Evolutionary conservation across 768 basidiomycete genomes (phyloP).

Genomic region (Leucosporidium creatinivorum): DNA sequence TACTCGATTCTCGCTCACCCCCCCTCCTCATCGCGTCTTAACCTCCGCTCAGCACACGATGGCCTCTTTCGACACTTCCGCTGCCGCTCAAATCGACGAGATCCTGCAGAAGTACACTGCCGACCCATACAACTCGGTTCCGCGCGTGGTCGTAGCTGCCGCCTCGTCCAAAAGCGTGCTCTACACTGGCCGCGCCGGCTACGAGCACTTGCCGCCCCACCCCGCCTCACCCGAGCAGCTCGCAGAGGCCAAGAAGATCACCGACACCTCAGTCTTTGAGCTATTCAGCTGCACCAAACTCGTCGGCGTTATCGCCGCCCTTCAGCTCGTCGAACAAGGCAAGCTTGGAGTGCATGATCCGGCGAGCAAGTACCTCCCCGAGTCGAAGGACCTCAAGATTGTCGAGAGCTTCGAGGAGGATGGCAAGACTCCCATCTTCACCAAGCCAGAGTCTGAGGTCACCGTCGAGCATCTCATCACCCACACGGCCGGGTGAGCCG

Average conservation of each 20-base stretch:
- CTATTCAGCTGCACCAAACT: slow-evolving; percentile 40
- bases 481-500: too few relatives aligned
- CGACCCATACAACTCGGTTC: slow-evolving; percentile 4
- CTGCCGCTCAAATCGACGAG: not conserved
- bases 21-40: too few relatives aligned
- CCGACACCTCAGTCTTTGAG: slow-evolving; percentile 10
- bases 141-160: slow-evolving; percentile 15
- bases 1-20: too few relatives aligned
- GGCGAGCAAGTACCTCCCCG: slow-evolving; percentile 28
- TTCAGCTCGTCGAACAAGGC: slow-evolving; percentile 39
- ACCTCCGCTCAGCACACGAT: too few relatives aligned
- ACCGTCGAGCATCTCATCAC: too few relatives aligned
- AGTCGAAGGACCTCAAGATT: too few relatives aligned
- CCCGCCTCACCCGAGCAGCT: not conserved
- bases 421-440: not conserved
- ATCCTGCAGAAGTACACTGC: not conserved
- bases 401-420: too few relatives aligned
- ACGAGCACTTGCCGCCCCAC: not conserved
- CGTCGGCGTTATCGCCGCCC: slow-evolving; percentile 36
- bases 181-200: slow-evolving; percentile 2
- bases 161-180: not conserved
- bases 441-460: too few relatives aligned
- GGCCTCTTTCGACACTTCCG: too few relatives aligned
- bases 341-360: slow-evolving; percentile 34
- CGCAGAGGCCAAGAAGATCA: not conserved